These are phyloP conservation scores for Kodamaea kaohsiungensis DNA, from an alignment of 805 yeast species.

Conservation along the genomic window DNA sequence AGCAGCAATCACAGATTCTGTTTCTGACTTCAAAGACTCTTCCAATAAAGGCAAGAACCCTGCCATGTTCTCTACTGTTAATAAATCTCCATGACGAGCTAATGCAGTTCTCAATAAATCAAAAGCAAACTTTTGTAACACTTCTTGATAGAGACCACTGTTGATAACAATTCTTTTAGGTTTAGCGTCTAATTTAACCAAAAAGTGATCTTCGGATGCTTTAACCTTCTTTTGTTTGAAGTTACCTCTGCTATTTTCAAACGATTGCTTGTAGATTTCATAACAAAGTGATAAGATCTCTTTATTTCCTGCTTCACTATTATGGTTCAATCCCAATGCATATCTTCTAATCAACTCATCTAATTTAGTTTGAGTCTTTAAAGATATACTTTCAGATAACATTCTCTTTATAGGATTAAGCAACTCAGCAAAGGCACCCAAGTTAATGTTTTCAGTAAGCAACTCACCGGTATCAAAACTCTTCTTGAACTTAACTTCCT, in stretches of 20 bases:
- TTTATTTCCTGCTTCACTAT: conserved; percentile 55
- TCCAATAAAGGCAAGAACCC: conserved; percentile 78
- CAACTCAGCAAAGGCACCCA: conserved; percentile 56
- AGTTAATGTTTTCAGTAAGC: conserved; percentile 61
- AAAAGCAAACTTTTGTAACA: conserved; percentile 73
- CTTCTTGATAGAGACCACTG: conserved; percentile 53
- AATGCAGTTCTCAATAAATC: conserved; percentile 76
- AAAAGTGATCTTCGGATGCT: conserved; percentile 61
- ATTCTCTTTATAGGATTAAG: conserved; percentile 67
- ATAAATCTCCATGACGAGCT: conserved; percentile 57
- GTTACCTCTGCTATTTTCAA: conserved; percentile 16
- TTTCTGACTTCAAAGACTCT: conserved; percentile 58
- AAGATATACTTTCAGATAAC: conserved; percentile 61
- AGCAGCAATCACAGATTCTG: conserved; percentile 75
- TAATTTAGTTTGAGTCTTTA: conserved; percentile 69
- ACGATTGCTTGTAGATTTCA: conserved; percentile 64
- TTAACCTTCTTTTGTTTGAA: conserved; percentile 28
- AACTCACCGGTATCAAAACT: conserved; percentile 87
- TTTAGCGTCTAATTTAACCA: conserved; percentile 70
- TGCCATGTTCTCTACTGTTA: conserved; percentile 58
- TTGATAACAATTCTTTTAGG: conserved; percentile 55
- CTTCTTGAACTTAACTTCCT: conserved; percentile 87
- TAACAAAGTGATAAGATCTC: conserved; percentile 71
- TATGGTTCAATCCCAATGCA: conserved; percentile 76
- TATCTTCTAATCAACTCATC: conserved; percentile 78